Conservation (phyloP, 192 early-diverging fungal species). For the Podila verticillata region DNA sequence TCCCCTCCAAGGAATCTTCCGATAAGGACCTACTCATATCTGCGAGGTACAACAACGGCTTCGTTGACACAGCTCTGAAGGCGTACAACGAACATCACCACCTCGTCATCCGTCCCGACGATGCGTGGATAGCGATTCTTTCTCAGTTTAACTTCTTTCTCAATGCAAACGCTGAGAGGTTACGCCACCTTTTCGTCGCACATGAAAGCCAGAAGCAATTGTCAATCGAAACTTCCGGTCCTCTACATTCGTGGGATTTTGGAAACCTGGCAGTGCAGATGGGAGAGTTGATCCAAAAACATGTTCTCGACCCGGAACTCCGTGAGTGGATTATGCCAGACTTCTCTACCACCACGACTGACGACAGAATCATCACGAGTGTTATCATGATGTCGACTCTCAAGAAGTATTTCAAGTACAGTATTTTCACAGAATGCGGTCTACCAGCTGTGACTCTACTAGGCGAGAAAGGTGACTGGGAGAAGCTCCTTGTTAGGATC, state of each 20-base stretch:
- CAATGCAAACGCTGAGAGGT: conserved; percentile 14
- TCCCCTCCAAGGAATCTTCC: conserved; percentile 5
- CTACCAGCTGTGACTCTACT: conserved; percentile 14
- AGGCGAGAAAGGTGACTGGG: conserved; percentile 19
- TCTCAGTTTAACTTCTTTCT: conserved; percentile 19
- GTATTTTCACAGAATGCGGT: neutral
- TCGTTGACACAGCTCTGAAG: neutral
- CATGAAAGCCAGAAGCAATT: conserved; percentile 12
- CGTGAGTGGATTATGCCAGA: conserved; percentile 18
- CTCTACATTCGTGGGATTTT: conserved; percentile 12
- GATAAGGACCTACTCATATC: neutral
- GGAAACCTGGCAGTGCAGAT: conserved; percentile 13
- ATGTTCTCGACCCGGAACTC: conserved; percentile 8
- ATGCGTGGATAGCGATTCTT: conserved; percentile 21
- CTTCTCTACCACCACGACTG: conserved; percentile 16
- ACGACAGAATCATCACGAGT: conserved; percentile 9
- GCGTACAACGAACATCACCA: conserved; percentile 21
- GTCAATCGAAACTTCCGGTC: neutral
- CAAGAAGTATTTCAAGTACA: conserved; percentile 21
- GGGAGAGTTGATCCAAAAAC: conserved; percentile 9
- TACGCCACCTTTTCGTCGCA: conserved; percentile 13
- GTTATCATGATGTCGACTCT: conserved; percentile 22
- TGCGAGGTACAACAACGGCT: conserved; percentile 6
- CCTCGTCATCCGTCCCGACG: conserved; percentile 18
- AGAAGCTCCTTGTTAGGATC: conserved; percentile 7